Base-by-base conservation (phyloP, 2,329 filamentous ascomycete genomes). In the Claviceps lovelessii region DNA sequence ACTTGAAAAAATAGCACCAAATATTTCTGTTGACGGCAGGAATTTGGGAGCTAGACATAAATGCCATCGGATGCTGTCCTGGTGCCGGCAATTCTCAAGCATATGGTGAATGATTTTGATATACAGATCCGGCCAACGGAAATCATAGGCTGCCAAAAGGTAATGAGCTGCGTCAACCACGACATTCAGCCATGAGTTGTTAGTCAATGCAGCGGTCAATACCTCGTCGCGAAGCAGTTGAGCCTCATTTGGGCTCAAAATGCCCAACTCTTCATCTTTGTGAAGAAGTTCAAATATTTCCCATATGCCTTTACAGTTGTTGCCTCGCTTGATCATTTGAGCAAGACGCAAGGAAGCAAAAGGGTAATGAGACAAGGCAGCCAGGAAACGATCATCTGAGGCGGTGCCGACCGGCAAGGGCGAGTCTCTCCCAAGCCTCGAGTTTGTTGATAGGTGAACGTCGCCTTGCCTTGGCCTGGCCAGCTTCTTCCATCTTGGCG, bases 121-220 rank as follows among this genome's bases (percentile, higher is more conserved):
- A 58, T 81, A 80, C 2, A 80, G 62, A 13, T 70, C 62, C 1
- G 78, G 77, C 78, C 77, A 81, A 45, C 63, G 63, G 13, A 70
- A 70, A 35, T 63, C 59, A 51, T 72, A 65, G 2, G 66, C 57
- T 3, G 65, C 61, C 35, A 65, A 62, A 54, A 80, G 71, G 64
- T 61, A 50, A 41, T 62, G 56, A 4, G 63, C 66, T 31, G 62
- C 58, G n/a, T 55, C 49, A 52, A 67, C 60, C 44, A 69, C 55
- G 28, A 59, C 49, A 10, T 58, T 54, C 51, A 68, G 61, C 41
- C 64, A 62, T 11, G 50, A 53, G 37, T 64, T 57, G 19, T 63
- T 52, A 15, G 56, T 53, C 33, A 70, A 52, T 17, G 67, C 64
- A 33, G 65, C 63, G 9, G 57, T 57, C 29, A 72, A 52, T 13